phyloP scores from a whole-genome alignment of 768 basidiomycete genomes.

The Amyloporia xantha region DNA sequence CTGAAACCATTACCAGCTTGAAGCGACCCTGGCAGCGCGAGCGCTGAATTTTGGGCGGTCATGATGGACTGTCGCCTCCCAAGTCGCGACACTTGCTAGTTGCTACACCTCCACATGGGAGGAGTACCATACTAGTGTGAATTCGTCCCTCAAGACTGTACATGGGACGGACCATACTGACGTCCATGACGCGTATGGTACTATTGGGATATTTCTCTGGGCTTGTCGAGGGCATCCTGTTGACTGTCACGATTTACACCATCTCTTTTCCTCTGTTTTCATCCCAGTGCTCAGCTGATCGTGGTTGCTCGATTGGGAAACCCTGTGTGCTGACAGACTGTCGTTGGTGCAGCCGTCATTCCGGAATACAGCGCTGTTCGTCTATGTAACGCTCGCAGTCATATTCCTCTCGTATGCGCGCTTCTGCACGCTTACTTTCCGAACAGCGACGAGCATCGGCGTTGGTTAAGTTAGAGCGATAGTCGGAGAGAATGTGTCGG shows the following conservation, averaged over 20 bases:
- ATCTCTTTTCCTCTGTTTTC: no score
- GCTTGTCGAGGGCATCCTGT: constrained; percentile 91
- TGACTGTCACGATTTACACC: constrained; percentile 71
- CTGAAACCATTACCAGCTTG: constrained; percentile 67
- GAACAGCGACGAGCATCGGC: no score
- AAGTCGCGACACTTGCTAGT: constrained; percentile 61
- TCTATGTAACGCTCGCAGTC: constrained; percentile 62
- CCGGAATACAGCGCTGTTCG: constrained; percentile 57
- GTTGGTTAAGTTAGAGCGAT: no score
- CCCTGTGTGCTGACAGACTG: constrained; percentile 34
- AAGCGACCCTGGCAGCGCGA: constrained; percentile 72
- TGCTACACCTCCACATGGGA: constrained; percentile 68
- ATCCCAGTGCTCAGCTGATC: background rate
- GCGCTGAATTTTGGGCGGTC: constrained; percentile 90
- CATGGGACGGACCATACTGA: no score
- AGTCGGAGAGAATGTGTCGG: no score
- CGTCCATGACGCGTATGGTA: constrained; percentile 29
- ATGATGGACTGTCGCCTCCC: constrained; percentile 95
- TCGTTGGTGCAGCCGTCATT: constrained; percentile 72
- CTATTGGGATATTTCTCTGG: constrained; percentile 93
- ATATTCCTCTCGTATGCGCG: constrained; percentile 67
- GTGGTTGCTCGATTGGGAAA: constrained; percentile 38
- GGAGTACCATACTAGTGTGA: constrained; percentile 78
- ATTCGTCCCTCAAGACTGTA: no score
- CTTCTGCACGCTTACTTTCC: constrained; percentile 73